Evolutionary conservation across 163 green algal genomes (phyloP).

Genomic region (Chlamydomonas reinhardtii): DNA sequence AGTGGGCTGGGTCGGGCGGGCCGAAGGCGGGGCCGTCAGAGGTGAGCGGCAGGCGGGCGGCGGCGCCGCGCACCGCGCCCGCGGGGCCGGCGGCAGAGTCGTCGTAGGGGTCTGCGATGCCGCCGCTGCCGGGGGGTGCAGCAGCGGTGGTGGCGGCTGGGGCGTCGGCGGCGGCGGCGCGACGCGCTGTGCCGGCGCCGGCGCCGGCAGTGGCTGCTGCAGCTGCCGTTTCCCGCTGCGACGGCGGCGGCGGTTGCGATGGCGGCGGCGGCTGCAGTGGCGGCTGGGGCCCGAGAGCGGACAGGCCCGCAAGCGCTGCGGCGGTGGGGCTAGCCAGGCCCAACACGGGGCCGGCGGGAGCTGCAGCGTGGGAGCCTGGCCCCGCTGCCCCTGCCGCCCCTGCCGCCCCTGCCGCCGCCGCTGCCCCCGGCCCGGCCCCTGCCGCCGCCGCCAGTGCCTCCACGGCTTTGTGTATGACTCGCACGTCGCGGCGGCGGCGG

Average conservation of each 20-base stretch:
- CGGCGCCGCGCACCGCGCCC: too few relatives aligned
- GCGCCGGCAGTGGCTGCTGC: background rate
- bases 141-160: too few relatives aligned
- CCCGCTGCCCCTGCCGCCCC: background rate
- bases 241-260: background rate
- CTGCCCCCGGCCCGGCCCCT: background rate
- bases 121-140: too few relatives aligned
- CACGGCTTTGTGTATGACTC: background rate
- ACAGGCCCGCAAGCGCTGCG: slow-evolving; percentile 1
- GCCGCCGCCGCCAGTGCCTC: background rate
- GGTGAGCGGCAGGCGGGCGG: too few relatives aligned
- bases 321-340: background rate
- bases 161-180: too few relatives aligned
- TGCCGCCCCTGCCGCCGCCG: background rate
- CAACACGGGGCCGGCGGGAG: background rate
- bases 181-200: too few relatives aligned
- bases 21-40: too few relatives aligned
- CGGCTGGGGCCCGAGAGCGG: background rate
- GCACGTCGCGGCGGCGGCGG: too few relatives aligned
- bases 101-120: too few relatives aligned
- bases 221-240: background rate
- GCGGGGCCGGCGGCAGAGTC: too few relatives aligned
- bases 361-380: too few relatives aligned
- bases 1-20: background rate
- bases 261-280: background rate